These are phyloP conservation scores for Selaginella moellendorffii DNA, from an alignment of 75 land plant genomes.

Conservation along the genomic window DNA sequence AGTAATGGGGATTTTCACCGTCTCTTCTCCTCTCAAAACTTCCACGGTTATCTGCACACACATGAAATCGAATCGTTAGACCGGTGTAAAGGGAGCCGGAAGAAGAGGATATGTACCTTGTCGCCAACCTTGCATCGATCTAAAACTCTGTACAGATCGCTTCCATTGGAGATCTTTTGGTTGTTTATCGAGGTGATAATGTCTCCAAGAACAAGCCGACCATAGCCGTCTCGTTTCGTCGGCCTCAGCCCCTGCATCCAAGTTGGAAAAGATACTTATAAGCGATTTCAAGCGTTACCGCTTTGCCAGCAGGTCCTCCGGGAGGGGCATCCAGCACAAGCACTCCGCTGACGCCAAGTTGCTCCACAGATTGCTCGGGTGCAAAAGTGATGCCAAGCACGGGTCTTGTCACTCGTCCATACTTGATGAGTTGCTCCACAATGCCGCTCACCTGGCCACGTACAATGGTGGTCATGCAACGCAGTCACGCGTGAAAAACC, in stretches of 20 bases:
- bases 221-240: conserved; percentile 86
- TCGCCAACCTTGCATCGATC: conserved; percentile 98
- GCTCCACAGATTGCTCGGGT: conserved; percentile 97
- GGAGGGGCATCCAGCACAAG: conserved; percentile 96
- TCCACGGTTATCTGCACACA: conserved; percentile 58
- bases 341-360: conserved; percentile 94
- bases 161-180: conserved; percentile 73
- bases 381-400: conserved; percentile 98
- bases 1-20: conserved; percentile 47
- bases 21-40: conserved; percentile 79
- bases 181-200: conserved; percentile 92
- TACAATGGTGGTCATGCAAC: background rate
- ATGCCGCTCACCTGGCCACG: conserved; percentile 71
- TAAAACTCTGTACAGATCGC: conserved; percentile 89
- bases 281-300: too few species aligned
- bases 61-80: background rate
- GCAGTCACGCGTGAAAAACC: background rate
- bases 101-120: conserved; percentile 30
- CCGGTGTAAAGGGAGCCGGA: background rate
- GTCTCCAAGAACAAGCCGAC: conserved; percentile 84
- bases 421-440: conserved; percentile 86
- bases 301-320: conserved; percentile 95
- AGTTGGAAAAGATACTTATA: too few species aligned
- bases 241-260: conserved; percentile 80
- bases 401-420: conserved; percentile 90